Conservation (phyloP, 768 basidiomycete species). For the Boletus reticulatus region DNA sequence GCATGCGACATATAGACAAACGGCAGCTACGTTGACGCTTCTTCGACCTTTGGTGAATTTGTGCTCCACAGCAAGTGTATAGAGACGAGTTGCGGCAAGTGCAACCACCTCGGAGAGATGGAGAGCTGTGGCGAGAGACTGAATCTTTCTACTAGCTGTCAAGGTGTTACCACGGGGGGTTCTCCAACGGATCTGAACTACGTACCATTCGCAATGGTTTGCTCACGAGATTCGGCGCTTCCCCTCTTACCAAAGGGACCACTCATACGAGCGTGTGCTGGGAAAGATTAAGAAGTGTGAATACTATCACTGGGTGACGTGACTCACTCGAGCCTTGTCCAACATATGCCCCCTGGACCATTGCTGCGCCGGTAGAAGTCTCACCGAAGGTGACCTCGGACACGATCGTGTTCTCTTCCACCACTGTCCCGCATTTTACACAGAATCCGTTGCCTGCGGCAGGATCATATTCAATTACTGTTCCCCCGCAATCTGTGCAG, state of each 20-base stretch:
- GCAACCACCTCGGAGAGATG: constrained; percentile 78
- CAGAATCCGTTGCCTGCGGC: constrained; percentile 87
- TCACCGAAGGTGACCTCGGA: constrained; percentile 97
- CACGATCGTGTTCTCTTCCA: constrained; percentile 92
- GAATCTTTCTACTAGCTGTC: constrained; percentile 79
- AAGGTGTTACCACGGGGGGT: background rate
- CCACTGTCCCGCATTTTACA: constrained; percentile 80
- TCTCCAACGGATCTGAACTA: background rate
- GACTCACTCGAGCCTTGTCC: constrained; percentile 85
- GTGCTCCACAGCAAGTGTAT: constrained; percentile 91
- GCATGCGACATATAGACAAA: constrained; percentile 94
- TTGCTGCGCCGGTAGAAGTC: constrained; percentile 85
- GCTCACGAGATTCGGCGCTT: constrained; percentile 80
- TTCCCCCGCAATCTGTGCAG: constrained; percentile 78
- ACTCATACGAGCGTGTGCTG: constrained; percentile 80
- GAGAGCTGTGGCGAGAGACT: constrained; percentile 74
- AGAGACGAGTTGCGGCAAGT: constrained; percentile 80
- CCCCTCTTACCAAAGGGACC: constrained; percentile 82
- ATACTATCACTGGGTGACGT: background rate
- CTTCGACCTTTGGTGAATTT: constrained; percentile 93
- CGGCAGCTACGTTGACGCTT: constrained; percentile 90
- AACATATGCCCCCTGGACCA: constrained; percentile 94
- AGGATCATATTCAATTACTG: constrained; percentile 81
- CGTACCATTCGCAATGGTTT: constrained; percentile 87
- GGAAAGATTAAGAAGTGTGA: background rate